phyloP scores from a whole-genome alignment of 2,329 filamentous ascomycete genomes.

The Capronia coronata region DNA sequence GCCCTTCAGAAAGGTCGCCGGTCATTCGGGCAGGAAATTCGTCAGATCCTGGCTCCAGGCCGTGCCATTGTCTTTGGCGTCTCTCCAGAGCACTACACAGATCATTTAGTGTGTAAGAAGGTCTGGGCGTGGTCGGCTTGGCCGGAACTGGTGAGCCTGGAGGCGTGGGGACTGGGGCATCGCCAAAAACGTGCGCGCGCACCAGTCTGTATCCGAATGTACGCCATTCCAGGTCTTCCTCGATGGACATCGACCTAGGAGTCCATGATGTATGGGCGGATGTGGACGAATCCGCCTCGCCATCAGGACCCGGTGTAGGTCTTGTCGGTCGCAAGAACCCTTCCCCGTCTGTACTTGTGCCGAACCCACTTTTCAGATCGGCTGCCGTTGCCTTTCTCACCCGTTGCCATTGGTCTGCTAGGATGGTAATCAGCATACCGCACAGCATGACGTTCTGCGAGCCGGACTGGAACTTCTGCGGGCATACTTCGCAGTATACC shows the following conservation, averaged over 20 bases:
- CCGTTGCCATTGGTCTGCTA: constrained; percentile 41
- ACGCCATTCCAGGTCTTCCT: constrained; percentile 31
- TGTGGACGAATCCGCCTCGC: neutral
- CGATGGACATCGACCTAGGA: constrained; percentile 3
- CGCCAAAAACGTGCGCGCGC: constrained; percentile 26
- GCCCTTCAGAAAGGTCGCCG: constrained; percentile 7
- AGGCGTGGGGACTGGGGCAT: constrained; percentile 16
- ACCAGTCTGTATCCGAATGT: constrained; percentile 30
- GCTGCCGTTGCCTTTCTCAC: constrained; percentile 35
- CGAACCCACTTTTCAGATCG: constrained; percentile 37
- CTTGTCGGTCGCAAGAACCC: neutral
- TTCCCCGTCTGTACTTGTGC: constrained; percentile 26
- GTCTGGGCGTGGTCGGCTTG: neutral
- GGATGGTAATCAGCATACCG: constrained; percentile 41
- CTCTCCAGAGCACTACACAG: constrained; percentile 39
- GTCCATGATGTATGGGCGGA: neutral
- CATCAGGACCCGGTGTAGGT: neutral
- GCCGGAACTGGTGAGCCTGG: constrained; percentile 7
- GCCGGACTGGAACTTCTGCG: constrained; percentile 37
- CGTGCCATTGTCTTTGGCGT: constrained; percentile 41
- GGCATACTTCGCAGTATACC: constrained; percentile 40
- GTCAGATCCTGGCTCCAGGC: constrained; percentile 12
- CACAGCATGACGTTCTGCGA: constrained; percentile 44
- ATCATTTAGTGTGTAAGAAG: constrained; percentile 30
- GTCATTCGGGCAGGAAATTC: constrained; percentile 15